Evolutionary conservation across 176 grass and related monocot species (phyloP).

Genomic region (Lolium multiflorum): DNA sequence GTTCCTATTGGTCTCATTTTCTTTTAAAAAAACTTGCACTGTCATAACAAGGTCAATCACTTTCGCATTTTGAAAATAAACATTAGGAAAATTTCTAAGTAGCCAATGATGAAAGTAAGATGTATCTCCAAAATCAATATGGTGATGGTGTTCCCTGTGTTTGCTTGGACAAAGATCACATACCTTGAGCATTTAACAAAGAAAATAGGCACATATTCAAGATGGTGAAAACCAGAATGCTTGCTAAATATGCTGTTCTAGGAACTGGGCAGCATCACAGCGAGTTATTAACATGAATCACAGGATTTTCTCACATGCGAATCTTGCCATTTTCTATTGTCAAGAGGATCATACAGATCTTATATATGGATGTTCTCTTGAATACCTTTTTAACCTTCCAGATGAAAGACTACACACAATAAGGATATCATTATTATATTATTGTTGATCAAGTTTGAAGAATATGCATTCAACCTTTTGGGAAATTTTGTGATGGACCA

Average conservation of each 20-base stretch:
- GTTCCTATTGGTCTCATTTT: no score
- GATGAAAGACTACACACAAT: neutral
- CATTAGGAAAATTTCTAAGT: neutral
- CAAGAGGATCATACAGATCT: neutral
- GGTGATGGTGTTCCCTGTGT: neutral
- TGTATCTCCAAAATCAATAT: neutral
- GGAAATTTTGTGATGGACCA: neutral
- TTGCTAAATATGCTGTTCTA: neutral
- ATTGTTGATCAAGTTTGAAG: slow-evolving; percentile 4
- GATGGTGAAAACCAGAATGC: neutral
- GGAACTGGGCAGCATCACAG: neutral
- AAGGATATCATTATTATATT: neutral
- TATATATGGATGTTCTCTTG: neutral
- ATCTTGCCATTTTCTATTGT: neutral
- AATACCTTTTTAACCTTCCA: neutral
- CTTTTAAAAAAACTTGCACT: neutral
- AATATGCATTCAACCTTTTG: neutral
- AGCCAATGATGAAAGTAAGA: slow-evolving; percentile 13
- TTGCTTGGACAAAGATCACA: slow-evolving; percentile 2
- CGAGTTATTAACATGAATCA: neutral
- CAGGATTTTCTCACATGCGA: neutral
- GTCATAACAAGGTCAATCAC: neutral
- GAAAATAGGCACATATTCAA: neutral
- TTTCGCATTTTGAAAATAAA: slow-evolving; percentile 6
- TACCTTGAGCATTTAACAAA: slow-evolving; percentile 7